Conservation (phyloP, 108 stramenopile species). For the Skeletonema costatum region DNA sequence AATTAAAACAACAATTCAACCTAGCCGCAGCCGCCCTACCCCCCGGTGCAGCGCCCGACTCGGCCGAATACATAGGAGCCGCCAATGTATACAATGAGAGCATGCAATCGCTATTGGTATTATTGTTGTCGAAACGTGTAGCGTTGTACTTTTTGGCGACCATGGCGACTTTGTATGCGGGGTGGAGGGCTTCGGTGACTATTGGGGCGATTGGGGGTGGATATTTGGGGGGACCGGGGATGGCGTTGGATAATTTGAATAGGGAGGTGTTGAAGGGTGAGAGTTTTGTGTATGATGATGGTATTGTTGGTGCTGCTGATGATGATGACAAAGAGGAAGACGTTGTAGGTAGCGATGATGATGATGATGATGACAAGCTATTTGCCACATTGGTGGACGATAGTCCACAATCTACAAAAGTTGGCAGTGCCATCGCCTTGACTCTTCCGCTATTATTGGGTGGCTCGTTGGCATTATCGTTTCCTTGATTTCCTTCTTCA, state of each 20-base stretch:
- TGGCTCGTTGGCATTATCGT: constrained; percentile 27
- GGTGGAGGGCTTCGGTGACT: constrained; percentile 14
- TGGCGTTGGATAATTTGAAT: constrained; percentile 40
- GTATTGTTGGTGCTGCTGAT: background rate
- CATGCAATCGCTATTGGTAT: constrained; percentile 16
- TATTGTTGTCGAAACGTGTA: constrained; percentile 22
- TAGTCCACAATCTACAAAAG: constrained; percentile 16
- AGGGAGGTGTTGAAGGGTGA: constrained; percentile 26
- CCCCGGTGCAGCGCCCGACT: background rate
- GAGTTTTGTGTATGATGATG: background rate
- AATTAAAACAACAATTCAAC: background rate
- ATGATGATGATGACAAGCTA: constrained; percentile 2
- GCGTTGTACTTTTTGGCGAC: constrained; percentile 33
- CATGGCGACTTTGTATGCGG: constrained; percentile 21
- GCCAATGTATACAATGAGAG: constrained; percentile 13
- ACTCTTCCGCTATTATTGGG: constrained; percentile 19
- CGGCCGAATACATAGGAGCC: background rate
- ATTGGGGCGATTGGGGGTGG: background rate
- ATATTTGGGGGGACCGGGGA: constrained; percentile 11
- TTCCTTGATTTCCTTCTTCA: background rate
- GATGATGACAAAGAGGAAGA: background rate
- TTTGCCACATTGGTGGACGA: constrained; percentile 26
- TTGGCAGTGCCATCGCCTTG: constrained; percentile 14
- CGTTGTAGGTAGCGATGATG: background rate
- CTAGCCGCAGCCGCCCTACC: background rate